A percentile compares a stretch with the other conserved stretches of the same genome.
phyloP scores from a whole-genome alignment of 805 yeast genomes.

The Spathaspora sp. region DNA sequence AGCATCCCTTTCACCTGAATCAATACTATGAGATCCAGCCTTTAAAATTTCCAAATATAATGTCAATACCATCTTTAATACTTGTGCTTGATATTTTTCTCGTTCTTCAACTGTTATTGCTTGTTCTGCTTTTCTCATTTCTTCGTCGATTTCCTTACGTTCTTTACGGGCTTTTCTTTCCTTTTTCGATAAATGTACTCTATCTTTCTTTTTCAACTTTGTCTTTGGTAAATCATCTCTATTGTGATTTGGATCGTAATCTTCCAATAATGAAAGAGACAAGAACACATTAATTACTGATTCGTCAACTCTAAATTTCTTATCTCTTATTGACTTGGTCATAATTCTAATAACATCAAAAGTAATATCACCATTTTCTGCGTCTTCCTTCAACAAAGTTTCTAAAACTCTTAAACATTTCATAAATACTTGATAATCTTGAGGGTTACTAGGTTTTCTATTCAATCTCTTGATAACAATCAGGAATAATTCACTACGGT shows the following conservation, averaged over 20 bases:
- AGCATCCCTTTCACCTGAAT: constrained; percentile 44
- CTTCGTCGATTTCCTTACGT: constrained; percentile 81
- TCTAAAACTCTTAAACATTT: constrained; percentile 65
- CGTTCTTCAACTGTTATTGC: constrained; percentile 85
- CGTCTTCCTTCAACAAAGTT: constrained; percentile 69
- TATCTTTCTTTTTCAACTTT: constrained; percentile 76
- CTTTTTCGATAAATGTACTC: constrained; percentile 87
- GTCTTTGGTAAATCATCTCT: constrained; percentile 34
- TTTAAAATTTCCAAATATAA: constrained; percentile 76
- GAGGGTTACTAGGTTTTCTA: constrained; percentile 50
- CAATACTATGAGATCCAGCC: constrained; percentile 29
- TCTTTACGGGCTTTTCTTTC: constrained; percentile 87
- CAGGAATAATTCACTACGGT: constrained; percentile 67
- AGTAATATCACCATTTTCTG: constrained; percentile 74
- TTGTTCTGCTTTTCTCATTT: constrained; percentile 81
- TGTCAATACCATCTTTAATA: constrained; percentile 66
- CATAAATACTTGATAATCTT: constrained; percentile 47
- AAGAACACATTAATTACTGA: constrained; percentile 70
- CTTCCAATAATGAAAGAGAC: constrained; percentile 61
- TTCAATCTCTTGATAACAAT: constrained; percentile 65
- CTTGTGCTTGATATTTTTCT: constrained; percentile 79
- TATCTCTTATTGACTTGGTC: constrained; percentile 65
- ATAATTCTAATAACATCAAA: constrained; percentile 67
- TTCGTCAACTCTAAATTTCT: constrained; percentile 80
- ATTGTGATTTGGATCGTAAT: constrained; percentile 65